Conservation (phyloP, 2,329 filamentous ascomycete species). For the Allantophomopsis lycopodina region DNA sequence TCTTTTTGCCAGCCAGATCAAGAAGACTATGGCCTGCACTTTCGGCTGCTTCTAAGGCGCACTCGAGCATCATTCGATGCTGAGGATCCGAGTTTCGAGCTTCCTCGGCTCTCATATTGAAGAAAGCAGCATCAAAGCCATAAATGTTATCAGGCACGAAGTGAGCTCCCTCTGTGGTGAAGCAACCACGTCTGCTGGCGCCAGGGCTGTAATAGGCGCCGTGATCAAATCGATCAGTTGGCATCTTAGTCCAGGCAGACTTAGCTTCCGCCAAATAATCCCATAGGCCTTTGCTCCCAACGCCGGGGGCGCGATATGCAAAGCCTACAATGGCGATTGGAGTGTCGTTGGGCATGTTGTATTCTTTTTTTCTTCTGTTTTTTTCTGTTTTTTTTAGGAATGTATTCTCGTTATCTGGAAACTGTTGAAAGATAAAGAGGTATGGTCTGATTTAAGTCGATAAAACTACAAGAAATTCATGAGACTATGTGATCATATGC, state of each 20-base stretch:
- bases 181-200: too few species aligned
- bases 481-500: too few species aligned
- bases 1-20: too few species aligned
- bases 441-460: too few species aligned
- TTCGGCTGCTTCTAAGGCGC: slow-evolving; percentile 1
- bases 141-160: not conserved
- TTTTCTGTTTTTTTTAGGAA: too few species aligned
- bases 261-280: not conserved
- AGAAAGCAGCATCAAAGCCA: slow-evolving; percentile 1
- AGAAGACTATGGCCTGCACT: not conserved
- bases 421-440: too few species aligned
- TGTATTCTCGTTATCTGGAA: too few species aligned
- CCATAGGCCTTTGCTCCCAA: not conserved
- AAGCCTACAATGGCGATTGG: not conserved
- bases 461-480: too few species aligned
- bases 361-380: too few species aligned
- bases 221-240: too few species aligned
- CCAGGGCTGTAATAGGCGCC: too few species aligned
- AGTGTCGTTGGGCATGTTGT: too few species aligned
- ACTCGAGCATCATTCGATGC: slow-evolving; percentile 1
- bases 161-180: not conserved
- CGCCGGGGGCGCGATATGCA: not conserved
- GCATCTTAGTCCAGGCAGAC: not conserved
- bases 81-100: slow-evolving; percentile 10
- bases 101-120: slow-evolving; percentile 2